Percentiles rank a stretch among this genome's conserved stretches.
Evolutionary conservation across 495 filamentous ascomycete genomes (phyloP).

Genomic region (Podospora conica): DNA sequence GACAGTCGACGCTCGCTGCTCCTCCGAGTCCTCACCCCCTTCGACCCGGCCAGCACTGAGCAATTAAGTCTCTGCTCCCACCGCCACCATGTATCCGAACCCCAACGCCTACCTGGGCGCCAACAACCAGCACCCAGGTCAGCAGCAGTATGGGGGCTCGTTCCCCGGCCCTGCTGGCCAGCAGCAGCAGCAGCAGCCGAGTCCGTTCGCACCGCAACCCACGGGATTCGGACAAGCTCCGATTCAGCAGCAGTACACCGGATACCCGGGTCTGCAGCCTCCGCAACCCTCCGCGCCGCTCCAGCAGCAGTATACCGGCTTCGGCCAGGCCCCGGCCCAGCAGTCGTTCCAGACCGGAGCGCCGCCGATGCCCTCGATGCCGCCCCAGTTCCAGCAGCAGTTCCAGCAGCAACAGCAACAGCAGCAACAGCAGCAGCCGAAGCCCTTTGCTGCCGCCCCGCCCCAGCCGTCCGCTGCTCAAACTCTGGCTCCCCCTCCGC

Average conservation of each 20-base stretch:
- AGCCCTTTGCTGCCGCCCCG: slow-evolving; percentile 31
- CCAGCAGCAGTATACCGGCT: slow-evolving; percentile 53
- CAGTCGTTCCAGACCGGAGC: slow-evolving; percentile 42
- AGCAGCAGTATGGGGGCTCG: slow-evolving; percentile 54
- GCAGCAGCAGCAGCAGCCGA: slow-evolving; percentile 54
- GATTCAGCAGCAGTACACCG: slow-evolving; percentile 58
- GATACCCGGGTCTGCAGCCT: slow-evolving; percentile 47
- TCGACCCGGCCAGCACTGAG: not conserved
- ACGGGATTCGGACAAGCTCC: slow-evolving; percentile 53
- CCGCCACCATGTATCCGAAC: slow-evolving; percentile 70
- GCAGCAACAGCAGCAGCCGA: slow-evolving; percentile 40
- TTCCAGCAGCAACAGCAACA: slow-evolving; percentile 36
- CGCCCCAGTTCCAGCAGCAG: slow-evolving; percentile 46
- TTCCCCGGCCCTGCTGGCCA: slow-evolving; percentile 36
- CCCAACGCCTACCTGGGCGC: slow-evolving; percentile 79
- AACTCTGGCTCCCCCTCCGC: slow-evolving; percentile 32
- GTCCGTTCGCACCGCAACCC: slow-evolving; percentile 53
- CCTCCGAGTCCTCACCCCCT: not conserved
- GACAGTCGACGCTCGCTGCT: not conserved
- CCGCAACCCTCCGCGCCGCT: slow-evolving; percentile 48
- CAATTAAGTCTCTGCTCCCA: not conserved
- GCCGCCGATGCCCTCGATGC: slow-evolving; percentile 52
- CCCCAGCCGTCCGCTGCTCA: slow-evolving; percentile 23
- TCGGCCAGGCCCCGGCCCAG: slow-evolving; percentile 39
- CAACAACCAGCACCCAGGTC: slow-evolving; percentile 67